phyloP scores from a whole-genome alignment of 2,329 filamentous ascomycete species.

The Rutstroemia sp. region DNA sequence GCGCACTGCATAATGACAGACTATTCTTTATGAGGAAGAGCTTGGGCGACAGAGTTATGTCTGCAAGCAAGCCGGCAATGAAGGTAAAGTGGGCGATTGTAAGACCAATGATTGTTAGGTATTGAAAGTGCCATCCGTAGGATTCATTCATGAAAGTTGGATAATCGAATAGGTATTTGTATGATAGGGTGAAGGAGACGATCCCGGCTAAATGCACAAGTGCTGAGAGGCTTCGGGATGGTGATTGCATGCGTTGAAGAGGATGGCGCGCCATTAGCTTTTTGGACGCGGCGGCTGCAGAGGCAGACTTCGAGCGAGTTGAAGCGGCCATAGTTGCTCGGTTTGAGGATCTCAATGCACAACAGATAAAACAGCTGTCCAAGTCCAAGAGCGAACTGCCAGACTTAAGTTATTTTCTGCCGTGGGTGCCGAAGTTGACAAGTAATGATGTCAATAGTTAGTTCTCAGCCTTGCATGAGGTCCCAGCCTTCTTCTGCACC shows the following conservation, averaged over 20 bases:
- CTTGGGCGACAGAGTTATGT: conserved; percentile 49
- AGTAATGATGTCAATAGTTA: no score
- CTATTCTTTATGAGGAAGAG: conserved; percentile 62
- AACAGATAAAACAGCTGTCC: no score
- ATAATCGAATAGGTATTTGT: conserved; percentile 42
- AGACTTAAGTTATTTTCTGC: no score
- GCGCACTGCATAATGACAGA: conserved; percentile 57
- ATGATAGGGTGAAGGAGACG: conserved; percentile 45
- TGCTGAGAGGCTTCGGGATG: conserved; percentile 56
- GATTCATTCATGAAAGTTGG: conserved; percentile 46
- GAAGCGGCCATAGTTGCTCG: background rate
- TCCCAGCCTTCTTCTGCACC: no score
- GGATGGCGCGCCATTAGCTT: conserved; percentile 39
- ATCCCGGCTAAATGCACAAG: conserved; percentile 51
- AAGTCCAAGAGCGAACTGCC: no score
- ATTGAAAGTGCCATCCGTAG: conserved; percentile 47
- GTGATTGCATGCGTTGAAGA: conserved; percentile 58
- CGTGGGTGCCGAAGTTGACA: no score
- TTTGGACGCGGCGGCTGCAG: background rate
- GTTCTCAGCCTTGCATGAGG: no score
- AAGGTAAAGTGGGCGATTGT: conserved; percentile 55
- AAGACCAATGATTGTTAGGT: conserved; percentile 68
- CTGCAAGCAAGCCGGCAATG: conserved; percentile 52
- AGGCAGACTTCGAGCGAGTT: background rate
- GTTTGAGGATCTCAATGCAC: background rate